Evolutionary conservation across 495 filamentous ascomycete species (phyloP).

Genomic region (Neurospora sp.): DNA sequence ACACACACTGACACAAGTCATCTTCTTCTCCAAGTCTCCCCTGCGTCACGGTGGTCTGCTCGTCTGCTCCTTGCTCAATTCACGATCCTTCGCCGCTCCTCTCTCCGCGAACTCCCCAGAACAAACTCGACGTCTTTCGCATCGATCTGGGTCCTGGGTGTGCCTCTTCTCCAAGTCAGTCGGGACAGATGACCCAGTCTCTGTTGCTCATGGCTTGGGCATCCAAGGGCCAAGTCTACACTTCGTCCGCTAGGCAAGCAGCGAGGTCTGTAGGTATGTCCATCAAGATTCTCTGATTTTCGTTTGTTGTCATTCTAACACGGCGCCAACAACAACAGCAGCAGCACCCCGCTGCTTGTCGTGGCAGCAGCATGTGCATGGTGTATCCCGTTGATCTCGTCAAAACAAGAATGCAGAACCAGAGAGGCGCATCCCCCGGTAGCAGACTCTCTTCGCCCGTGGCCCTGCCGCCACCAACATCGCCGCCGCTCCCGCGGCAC

Average conservation of each 20-base stretch:
- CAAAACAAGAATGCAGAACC: conserved; percentile 55
- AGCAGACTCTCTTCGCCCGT: conserved; percentile 38
- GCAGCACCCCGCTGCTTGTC: neutral
- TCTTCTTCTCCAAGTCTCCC: neutral
- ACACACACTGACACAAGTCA: neutral
- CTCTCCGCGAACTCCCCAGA: neutral
- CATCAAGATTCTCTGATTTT: neutral
- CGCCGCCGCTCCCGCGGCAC: too few relatives aligned
- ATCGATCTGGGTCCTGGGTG: neutral
- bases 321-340: neutral
- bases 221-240: neutral
- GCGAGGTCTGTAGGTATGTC: neutral
- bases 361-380: conserved; percentile 53
- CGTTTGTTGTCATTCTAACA: neutral
- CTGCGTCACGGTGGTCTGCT: neutral
- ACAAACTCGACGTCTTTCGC: neutral
- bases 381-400: conserved; percentile 98
- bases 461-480: neutral
- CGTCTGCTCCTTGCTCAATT: neutral
- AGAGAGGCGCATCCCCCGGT: conserved; percentile 69
- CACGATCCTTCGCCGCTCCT: neutral
- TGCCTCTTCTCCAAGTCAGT: neutral
- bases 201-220: neutral
- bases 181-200: neutral
- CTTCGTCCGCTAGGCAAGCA: neutral